Conservation (phyloP, 2,329 filamentous ascomycete species). For the Zarea fungicola region DNA sequence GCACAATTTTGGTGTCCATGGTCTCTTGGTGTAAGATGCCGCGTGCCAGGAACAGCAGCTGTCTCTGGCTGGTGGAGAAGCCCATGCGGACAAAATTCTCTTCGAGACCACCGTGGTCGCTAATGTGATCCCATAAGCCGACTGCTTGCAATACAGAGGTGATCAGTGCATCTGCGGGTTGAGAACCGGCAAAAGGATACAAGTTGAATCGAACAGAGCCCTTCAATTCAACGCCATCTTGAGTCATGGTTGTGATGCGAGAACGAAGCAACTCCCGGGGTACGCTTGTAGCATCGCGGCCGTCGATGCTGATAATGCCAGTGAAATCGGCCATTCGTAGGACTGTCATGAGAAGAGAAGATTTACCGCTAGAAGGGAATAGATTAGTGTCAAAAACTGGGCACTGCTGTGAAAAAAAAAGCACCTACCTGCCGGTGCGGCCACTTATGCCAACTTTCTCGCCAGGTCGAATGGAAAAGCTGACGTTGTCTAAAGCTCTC, state of each 20-base stretch:
- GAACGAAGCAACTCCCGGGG: conserved; percentile 21
- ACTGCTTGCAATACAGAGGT: not conserved
- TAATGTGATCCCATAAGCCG: conserved; percentile 23
- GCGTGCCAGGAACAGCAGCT: conserved; percentile 4
- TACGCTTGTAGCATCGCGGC: conserved; percentile 21
- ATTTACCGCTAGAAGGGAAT: not conserved
- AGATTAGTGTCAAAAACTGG: not conserved
- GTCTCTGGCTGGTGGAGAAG: not conserved
- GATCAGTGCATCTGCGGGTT: not conserved
- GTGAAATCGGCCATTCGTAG: conserved; percentile 4
- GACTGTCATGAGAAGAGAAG: not conserved
- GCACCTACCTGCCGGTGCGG: not conserved
- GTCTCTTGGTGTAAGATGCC: not conserved
- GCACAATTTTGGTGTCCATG: not conserved
- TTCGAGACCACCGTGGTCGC: conserved; percentile 29
- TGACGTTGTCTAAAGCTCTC: not conserved
- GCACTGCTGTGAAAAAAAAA: not conserved
- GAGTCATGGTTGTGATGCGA: conserved; percentile 33
- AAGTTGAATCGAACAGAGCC: conserved; percentile 38
- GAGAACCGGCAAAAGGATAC: not conserved
- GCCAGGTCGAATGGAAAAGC: not conserved
- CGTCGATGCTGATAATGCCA: conserved; percentile 25
- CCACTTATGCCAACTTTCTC: not conserved
- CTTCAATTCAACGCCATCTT: conserved; percentile 39
- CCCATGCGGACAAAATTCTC: not conserved